Conservation (phyloP, 768 basidiomycete genomes). For the Serendipita sp. region DNA sequence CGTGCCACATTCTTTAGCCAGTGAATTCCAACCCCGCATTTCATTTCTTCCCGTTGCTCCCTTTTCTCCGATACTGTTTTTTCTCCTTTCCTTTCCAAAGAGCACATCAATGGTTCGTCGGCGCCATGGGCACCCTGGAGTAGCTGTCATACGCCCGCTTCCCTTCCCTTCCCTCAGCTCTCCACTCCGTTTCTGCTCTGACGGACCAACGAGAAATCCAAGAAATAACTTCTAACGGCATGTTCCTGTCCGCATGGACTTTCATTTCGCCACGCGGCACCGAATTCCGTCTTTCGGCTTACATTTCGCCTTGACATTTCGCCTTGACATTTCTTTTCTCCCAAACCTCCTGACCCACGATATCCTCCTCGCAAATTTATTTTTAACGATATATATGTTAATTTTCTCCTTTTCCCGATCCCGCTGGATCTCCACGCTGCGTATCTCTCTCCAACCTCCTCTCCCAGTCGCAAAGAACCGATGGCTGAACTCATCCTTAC, state of each 20-base stretch:
- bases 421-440: background rate
- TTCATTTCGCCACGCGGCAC: background rate
- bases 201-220: background rate
- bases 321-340: background rate
- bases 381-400: no score
- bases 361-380: background rate
- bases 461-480: background rate
- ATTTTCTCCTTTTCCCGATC: background rate
- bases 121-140: background rate
- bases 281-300: background rate
- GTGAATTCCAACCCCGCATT: background rate
- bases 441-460: background rate
- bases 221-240: background rate
- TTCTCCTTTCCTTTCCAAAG: background rate
- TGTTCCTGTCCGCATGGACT: no score
- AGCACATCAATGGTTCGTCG: background rate
- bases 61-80: background rate
- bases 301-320: background rate
- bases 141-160: background rate
- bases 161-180: background rate
- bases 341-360: background rate
- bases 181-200: background rate
- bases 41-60: background rate
- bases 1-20: conserved; percentile 16
- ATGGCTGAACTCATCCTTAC: conserved; percentile 4